These are phyloP conservation scores for Glaciozyma antarctica DNA, from an alignment of 768 basidiomycete genomes.

Conservation along the genomic window DNA sequence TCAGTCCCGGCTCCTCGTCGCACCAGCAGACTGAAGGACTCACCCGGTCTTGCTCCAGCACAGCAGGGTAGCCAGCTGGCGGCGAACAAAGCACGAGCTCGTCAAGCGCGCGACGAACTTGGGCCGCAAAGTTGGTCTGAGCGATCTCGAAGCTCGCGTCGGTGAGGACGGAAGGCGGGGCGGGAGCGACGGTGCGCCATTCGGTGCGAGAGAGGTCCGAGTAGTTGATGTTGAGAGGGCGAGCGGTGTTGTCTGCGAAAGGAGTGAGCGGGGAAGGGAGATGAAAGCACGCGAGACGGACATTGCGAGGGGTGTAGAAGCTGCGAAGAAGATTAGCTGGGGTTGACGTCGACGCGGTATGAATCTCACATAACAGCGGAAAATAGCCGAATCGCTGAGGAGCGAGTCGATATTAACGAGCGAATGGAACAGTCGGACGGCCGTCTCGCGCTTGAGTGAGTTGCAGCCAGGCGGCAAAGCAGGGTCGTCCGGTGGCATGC, in stretches of 20 bases:
- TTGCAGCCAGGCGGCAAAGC: constrained; percentile 26
- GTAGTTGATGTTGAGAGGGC: constrained; percentile 22
- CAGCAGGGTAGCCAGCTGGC: constrained; percentile 8
- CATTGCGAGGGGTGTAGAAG: constrained; percentile 28
- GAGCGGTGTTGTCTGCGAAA: constrained; percentile 25
- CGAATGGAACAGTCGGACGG: constrained; percentile 14
- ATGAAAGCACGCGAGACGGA: not conserved
- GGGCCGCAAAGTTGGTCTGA: constrained; percentile 18
- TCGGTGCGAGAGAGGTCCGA: constrained; percentile 22
- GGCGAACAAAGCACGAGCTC: constrained; percentile 11
- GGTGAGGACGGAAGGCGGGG: constrained; percentile 11
- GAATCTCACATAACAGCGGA: constrained; percentile 23
- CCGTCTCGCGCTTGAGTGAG: constrained; percentile 23
- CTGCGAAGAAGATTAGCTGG: not conserved
- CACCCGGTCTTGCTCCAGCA: constrained; percentile 24
- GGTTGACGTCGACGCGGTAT: no score
- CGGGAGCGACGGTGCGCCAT: not conserved
- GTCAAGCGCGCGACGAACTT: constrained; percentile 23
- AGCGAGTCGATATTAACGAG: constrained; percentile 24
- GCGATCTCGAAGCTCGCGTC: constrained; percentile 28
- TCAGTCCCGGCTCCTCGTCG: not conserved
- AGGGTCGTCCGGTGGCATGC: constrained; percentile 29
- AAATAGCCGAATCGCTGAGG: constrained; percentile 20
- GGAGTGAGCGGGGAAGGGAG: no score
- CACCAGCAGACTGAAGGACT: not conserved